Conservation (phyloP, 805 yeast genomes). For the Yarrowia alimentaria region DNA sequence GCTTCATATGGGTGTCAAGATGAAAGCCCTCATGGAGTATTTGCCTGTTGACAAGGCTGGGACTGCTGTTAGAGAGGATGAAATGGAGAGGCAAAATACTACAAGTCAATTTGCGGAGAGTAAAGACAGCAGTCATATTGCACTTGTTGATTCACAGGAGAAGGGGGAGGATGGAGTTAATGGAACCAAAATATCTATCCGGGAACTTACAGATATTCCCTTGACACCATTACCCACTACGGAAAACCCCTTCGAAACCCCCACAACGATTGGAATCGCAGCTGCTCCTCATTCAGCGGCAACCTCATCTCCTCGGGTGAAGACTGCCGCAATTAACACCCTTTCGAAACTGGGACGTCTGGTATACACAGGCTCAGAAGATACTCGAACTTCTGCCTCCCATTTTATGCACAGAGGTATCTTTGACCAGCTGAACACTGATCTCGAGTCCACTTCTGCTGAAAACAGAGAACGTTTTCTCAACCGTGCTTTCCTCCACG, state of each 20-base stretch:
- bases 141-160: background rate
- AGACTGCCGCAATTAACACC: background rate
- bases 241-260: slow-evolving; percentile 3
- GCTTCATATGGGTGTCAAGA: slow-evolving; percentile 44
- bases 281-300: background rate
- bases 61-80: background rate
- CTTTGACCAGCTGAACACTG: slow-evolving; percentile 37
- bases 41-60: slow-evolving; percentile 7
- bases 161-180: background rate
- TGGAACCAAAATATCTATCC: slow-evolving; percentile 2
- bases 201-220: slow-evolving; percentile 7
- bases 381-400: slow-evolving; percentile 12
- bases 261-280: too few species aligned
- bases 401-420: slow-evolving; percentile 29
- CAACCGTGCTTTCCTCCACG: slow-evolving; percentile 38
- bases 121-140: background rate
- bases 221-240: background rate
- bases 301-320: slow-evolving; percentile 4
- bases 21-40: slow-evolving; percentile 25
- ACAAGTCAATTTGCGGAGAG: background rate
- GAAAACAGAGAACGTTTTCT: slow-evolving; percentile 36
- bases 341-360: slow-evolving; percentile 11
- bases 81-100: background rate
- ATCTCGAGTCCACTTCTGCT: slow-evolving; percentile 33
- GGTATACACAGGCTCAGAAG: slow-evolving; percentile 15